A percentile compares a stretch with the other conserved stretches of the same genome.
Conservation (phyloP, 164 flowering plant species). For the Vitis vinifera region ASM3070453v1 NC_081814.1:2199001-2199500, state of each 20-base stretch:
- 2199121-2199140: slow-evolving; percentile 50
- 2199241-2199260: slow-evolving; percentile 69
- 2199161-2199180: slow-evolving; percentile 70
- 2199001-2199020: slow-evolving; percentile 38
- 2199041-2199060: slow-evolving; percentile 32
- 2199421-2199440: too few relatives aligned
- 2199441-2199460: too few relatives aligned
- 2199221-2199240: slow-evolving; percentile 79
- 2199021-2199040: slow-evolving; percentile 3
- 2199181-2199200: slow-evolving; percentile 43
- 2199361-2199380: neutral
- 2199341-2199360: neutral
- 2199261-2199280: slow-evolving; percentile 97
- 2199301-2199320: slow-evolving; percentile 72
- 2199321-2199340: slow-evolving; percentile 4
- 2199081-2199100: slow-evolving; percentile 59
- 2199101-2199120: slow-evolving; percentile 44
- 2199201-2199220: slow-evolving; percentile 61
- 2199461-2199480: neutral
- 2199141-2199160: slow-evolving; percentile 59
- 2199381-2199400: too few relatives aligned
- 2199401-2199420: neutral
- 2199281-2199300: slow-evolving; percentile 54
- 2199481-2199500: too few relatives aligned
- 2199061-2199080: slow-evolving; percentile 71